Evolutionary conservation across 2,329 filamentous ascomycete genomes (phyloP).

Genomic region (Cladosporium sp.): DNA sequence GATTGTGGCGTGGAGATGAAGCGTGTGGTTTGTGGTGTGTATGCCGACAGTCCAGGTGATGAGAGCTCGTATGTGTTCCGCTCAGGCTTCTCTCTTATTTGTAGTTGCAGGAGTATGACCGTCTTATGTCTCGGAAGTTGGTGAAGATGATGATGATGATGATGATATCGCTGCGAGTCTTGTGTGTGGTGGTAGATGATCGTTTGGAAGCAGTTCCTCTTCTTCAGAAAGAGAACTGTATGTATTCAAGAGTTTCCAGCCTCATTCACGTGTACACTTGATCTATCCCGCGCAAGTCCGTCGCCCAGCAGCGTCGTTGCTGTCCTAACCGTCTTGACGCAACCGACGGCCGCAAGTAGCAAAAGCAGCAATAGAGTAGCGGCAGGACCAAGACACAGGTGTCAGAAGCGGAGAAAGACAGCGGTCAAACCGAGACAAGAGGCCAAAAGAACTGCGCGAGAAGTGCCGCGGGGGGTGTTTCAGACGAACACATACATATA

Average conservation of each 20-base stretch:
- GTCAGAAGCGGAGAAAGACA: not conserved
- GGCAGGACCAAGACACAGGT: slow-evolving; percentile 5
- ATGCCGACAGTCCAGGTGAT: not conserved
- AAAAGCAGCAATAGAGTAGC: not conserved
- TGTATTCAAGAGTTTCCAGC: not conserved
- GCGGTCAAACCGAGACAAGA: not conserved
- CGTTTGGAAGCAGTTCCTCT: not conserved
- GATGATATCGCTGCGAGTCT: not conserved
- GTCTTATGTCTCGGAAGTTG: not conserved
- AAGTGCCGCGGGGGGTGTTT: not conserved
- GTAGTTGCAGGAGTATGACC: not conserved
- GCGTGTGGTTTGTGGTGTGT: slow-evolving; percentile 16
- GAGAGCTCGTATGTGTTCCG: not conserved
- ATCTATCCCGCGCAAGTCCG: not conserved
- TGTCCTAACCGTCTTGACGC: slow-evolving; percentile 2
- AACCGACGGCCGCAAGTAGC: not conserved
- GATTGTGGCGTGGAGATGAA: slow-evolving; percentile 2
- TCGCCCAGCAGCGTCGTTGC: slow-evolving; percentile 16
- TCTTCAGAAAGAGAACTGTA: not conserved
- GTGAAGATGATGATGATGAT: not conserved
- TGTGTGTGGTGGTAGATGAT: not conserved
- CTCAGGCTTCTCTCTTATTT: not conserved
- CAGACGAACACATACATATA: not conserved
- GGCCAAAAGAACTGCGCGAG: not conserved
- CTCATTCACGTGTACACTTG: not conserved